Evolutionary conservation across 1,284 basidiomycete genomes (phyloP), one percentile per base, ranked within the genome.

Genomic region (Tilletia caries): DNA sequence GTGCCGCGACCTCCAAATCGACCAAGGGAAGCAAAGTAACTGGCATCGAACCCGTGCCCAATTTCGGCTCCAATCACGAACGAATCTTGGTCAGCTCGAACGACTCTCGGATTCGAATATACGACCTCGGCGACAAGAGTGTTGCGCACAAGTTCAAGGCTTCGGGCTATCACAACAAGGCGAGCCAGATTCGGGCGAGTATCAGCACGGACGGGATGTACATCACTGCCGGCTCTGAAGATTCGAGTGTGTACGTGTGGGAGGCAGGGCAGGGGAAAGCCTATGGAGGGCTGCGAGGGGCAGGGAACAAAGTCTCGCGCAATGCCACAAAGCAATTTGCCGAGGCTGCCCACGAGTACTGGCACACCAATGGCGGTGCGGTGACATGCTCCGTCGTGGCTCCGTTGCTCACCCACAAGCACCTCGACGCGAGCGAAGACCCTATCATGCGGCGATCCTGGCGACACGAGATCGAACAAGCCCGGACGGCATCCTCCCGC

Each of bases 21-120:
- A 66, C 78, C 2, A 80, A 76, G 58, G 82, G 83, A 8, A 73
- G 80, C 67, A 85, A 85, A 70, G 80, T 85, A 71, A 85, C 84
- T 10, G 76, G 75, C 29, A 80, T 83, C 41, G 76, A 80, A 25
- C 74, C 78, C 1, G 70, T 82, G 50, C 73, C 74, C 13, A 67
- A 68, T 27, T 64, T 60, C 44, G 68, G 67, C 41, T 66, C 70
- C 64, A 67, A 54, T 20, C 72, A 74, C 12, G 83, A 85, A 41
- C 75, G 78, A 6, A 72, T 85, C 32, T 77, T 84, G 25, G 74
- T 85, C 64, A 83, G 83, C 20, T 81, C 78, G 20, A 85, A 85
- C 75, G 84, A 85, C 65, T 83, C 82, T 10, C 75, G 83, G 20
- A 71, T 84, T 12, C 73, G 84, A 0, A 72, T 84, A 43, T 85